These are phyloP conservation scores for Exserohilum rostratum DNA, from an alignment of 2,329 filamentous ascomycete species.

Conservation along the genomic window DNA sequence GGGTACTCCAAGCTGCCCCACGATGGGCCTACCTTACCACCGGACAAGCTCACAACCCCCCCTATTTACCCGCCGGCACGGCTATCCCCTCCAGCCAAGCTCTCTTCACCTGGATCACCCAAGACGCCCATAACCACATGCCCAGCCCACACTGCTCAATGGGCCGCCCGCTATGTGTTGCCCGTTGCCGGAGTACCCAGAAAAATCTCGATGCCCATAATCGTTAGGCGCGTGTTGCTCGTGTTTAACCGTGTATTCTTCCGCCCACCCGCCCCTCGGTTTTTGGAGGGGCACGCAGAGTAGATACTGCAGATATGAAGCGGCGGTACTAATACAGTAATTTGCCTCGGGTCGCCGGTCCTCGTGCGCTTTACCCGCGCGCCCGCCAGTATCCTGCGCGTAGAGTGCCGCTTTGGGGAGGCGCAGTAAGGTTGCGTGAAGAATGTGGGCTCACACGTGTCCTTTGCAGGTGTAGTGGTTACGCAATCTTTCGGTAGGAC, in stretches of 20 bases:
- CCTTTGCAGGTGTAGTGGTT: not conserved
- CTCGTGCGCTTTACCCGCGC: conserved; percentile 10
- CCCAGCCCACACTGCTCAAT: conserved; percentile 19
- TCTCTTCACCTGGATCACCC: conserved; percentile 18
- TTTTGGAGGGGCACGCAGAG: conserved; percentile 14
- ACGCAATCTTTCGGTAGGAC: no score
- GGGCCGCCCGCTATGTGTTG: no score
- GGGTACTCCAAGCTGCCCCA: conserved; percentile 29
- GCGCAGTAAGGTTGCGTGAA: not conserved
- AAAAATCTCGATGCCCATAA: no score
- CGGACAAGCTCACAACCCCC: conserved; percentile 20
- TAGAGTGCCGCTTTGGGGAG: not conserved
- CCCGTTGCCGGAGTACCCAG: no score
- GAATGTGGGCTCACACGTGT: not conserved
- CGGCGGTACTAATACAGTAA: not conserved
- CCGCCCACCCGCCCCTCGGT: conserved; percentile 26
- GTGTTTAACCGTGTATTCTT: conserved; percentile 46
- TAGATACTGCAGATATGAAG: not conserved
- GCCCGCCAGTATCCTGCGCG: not conserved
- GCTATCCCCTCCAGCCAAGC: conserved; percentile 31
- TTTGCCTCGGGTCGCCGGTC: conserved; percentile 32
- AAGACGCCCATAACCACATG: conserved; percentile 18
- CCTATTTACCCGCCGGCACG: conserved; percentile 45
- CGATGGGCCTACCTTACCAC: conserved; percentile 12
- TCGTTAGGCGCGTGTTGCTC: conserved; percentile 4